Evolutionary conservation across 108 stramenopile genomes (phyloP).

Genomic region (Cyclostephanos invisitatus): DNA sequence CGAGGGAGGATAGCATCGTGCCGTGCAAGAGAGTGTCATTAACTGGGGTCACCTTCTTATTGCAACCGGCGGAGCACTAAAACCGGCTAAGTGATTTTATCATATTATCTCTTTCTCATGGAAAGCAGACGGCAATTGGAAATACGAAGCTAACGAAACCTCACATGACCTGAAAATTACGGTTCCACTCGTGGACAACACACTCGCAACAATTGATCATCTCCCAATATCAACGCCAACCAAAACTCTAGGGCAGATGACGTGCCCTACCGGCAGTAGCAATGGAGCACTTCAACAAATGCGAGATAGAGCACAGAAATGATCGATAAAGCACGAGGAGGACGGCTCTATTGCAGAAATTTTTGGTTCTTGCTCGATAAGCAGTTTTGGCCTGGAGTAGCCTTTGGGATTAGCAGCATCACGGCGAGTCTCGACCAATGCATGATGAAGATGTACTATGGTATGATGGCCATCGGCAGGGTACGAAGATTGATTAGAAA

Average conservation of each 20-base stretch:
- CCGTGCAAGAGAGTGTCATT: neutral
- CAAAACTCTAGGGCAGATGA: slow-evolving; percentile 14
- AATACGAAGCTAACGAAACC: slow-evolving; percentile 1
- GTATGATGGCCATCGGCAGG: neutral
- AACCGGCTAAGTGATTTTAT: slow-evolving; percentile 15
- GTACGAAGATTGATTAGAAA: neutral
- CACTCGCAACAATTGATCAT: neutral
- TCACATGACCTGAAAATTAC: neutral
- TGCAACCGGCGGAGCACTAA: slow-evolving; percentile 15
- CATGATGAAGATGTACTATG: slow-evolving; percentile 3
- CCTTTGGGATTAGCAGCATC: slow-evolving; percentile 12
- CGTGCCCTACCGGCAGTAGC: neutral
- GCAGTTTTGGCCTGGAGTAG: slow-evolving; percentile 20
- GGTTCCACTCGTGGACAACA: slow-evolving; percentile 16
- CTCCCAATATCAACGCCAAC: neutral
- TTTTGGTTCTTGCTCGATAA: slow-evolving; percentile 5
- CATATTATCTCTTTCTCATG: slow-evolving; percentile 17
- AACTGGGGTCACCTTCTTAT: slow-evolving; percentile 18
- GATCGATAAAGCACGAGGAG: slow-evolving; percentile 8
- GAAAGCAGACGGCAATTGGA: slow-evolving; percentile 12
- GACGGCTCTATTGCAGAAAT: neutral
- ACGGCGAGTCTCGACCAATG: neutral
- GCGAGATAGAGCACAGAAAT: slow-evolving; percentile 11
- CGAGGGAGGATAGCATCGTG: neutral
- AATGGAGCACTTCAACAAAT: neutral